Evolutionary conservation across 176 grass and related monocot genomes (phyloP).

Genomic region (Rhipidocladum racemiflorum): DNA sequence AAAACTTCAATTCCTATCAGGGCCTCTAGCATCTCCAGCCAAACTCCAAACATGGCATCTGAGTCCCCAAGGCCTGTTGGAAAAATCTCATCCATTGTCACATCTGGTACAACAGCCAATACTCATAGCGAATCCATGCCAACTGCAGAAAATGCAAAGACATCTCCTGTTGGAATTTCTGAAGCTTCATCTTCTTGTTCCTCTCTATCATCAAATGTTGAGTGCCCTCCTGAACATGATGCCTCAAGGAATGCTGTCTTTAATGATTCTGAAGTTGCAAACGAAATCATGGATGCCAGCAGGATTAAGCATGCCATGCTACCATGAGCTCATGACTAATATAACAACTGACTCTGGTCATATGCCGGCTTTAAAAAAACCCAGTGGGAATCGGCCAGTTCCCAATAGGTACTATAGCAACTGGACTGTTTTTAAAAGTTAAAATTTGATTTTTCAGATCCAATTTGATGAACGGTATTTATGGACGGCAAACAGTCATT

Average conservation of each 20-base stretch:
- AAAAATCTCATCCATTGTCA: constrained; percentile 28
- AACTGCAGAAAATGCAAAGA: constrained; percentile 29
- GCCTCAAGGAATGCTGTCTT: constrained; percentile 23
- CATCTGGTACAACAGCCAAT: constrained; percentile 7
- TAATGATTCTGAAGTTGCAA: constrained; percentile 26
- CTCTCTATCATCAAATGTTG: constrained; percentile 36
- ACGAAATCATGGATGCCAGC: background rate
- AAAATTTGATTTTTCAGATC: background rate
- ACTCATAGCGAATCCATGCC: constrained; percentile 14
- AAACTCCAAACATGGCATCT: constrained; percentile 39
- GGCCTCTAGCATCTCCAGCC: constrained; percentile 15
- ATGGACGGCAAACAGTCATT: background rate
- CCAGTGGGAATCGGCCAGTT: background rate
- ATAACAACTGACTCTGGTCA: background rate
- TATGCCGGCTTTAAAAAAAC: background rate
- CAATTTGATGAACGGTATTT: background rate
- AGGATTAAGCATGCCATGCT: background rate
- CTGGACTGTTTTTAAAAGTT: background rate
- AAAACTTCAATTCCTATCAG: constrained; percentile 20
- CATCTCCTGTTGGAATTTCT: constrained; percentile 12
- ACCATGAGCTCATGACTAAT: background rate
- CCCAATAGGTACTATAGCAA: background rate
- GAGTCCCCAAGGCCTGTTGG: constrained; percentile 31
- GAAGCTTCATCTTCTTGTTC: constrained; percentile 26
- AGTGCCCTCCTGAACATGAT: constrained; percentile 29